Base-by-base conservation (phyloP, 306 rosid genomes). In the Hippophae rhamnoides region DNA sequence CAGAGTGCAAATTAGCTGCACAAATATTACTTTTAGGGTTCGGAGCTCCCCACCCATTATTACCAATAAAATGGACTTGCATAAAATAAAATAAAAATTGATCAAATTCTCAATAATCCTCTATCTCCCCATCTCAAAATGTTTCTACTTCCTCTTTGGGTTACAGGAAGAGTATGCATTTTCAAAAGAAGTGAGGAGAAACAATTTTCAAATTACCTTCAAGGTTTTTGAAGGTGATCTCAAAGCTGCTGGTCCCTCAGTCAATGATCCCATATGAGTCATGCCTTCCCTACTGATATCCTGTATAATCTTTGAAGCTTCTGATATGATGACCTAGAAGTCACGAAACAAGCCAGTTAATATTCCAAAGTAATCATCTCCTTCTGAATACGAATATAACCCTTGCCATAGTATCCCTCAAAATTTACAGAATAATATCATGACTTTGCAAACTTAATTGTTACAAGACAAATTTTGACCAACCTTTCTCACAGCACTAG, bases 401-500 rank as follows among this genome's bases (percentile, higher is more conserved):
- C 52, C 60, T 46, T 54, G 47, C 60, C 38, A 38, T 12, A 43
- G 11, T 18, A 13, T 44, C 4, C 10, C n/a, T 42, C 8, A 40
- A 47, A 66, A 67, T 52, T 54, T 57, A 43, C 47, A 47, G 5
- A 31, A 57, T 44, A 31, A 68, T 47, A 41, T 14, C 48, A 60
- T 31, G 26, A 47, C n/a, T 41, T 10, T 8, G n/a, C 44, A 40
- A 14, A 65, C 44, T 52, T 56, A 58, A 57, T 7, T 18, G 63
- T 54, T 45, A 65, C 65, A 9, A 50, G 63, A 62, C 59, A 60
- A 63, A 60, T 13, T 51, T 52, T 27, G 41, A 53, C 57, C 57
- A 57, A 87, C 98, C 96, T 87, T 87, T 72, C 89, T 85, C 79
- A 90, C 69, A 62, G 60, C 54, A 71, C 72, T 73, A 68, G 96